Percentiles rank a stretch among this genome's conserved stretches.
Evolutionary conservation across 1,139 yeast species (phyloP).

Genomic region (Geotrichum klebahnii): DNA sequence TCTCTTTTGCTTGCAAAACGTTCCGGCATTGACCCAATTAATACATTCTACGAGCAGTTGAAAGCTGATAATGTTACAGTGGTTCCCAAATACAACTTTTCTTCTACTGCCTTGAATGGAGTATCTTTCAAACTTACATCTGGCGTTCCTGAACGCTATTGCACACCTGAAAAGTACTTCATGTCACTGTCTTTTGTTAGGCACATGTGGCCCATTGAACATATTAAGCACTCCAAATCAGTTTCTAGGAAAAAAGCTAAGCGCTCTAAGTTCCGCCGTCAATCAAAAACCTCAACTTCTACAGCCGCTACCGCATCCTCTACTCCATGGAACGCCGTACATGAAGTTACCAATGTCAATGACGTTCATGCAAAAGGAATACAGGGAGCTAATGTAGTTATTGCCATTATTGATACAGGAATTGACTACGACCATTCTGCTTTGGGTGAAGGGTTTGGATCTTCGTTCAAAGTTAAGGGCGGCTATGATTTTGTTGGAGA

Average conservation of each 20-base stretch:
- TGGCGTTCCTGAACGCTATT: background rate
- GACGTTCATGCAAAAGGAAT: slow-evolving; percentile 24
- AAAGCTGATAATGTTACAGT: slow-evolving; percentile 6
- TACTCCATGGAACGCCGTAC: slow-evolving; percentile 21
- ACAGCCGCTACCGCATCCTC: background rate
- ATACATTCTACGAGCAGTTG: slow-evolving; percentile 3
- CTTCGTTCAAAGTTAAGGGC: slow-evolving; percentile 22
- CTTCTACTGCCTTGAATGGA: slow-evolving; percentile 15
- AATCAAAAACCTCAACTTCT: background rate
- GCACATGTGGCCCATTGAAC: slow-evolving; percentile 5
- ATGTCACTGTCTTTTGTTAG: slow-evolving; percentile 10
- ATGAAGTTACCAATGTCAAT: slow-evolving; percentile 25
- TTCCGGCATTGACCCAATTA: background rate
- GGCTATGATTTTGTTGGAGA: slow-evolving; percentile 25
- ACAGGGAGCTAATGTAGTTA: slow-evolving; percentile 23
- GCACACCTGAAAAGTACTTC: background rate
- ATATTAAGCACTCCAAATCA: background rate
- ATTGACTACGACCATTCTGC: slow-evolving; percentile 24
- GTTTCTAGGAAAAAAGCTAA: background rate
- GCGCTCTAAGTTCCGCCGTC: background rate
- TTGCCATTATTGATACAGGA: slow-evolving; percentile 28
- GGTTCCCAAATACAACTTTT: slow-evolving; percentile 6
- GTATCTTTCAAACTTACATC: slow-evolving; percentile 11
- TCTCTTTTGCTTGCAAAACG: background rate
- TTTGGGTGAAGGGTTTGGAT: slow-evolving; percentile 26